Conservation (phyloP, 352 stramenopile genomes). For the Sclerospora graminicola region DNA sequence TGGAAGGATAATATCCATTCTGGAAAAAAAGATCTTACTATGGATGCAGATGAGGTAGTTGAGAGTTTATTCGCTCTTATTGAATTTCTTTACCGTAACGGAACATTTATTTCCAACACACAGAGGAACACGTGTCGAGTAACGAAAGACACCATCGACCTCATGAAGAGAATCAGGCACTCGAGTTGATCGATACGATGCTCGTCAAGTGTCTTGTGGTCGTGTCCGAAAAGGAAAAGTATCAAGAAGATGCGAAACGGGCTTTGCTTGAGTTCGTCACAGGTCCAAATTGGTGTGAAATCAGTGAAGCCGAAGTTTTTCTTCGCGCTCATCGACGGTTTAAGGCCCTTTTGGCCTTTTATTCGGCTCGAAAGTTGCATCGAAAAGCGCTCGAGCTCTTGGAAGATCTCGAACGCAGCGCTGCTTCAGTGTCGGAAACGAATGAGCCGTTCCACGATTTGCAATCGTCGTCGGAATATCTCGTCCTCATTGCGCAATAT, state of each 20-base stretch:
- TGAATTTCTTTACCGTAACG: conserved; percentile 35
- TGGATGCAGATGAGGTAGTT: conserved; percentile 42
- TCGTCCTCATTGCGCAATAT: conserved; percentile 55
- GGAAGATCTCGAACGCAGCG: conserved; percentile 62
- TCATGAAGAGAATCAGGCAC: conserved; percentile 13
- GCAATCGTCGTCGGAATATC: conserved; percentile 37
- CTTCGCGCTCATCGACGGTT: conserved; percentile 54
- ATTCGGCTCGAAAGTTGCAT: conserved; percentile 56
- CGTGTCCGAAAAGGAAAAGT: conserved; percentile 33
- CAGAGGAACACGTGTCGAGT: conserved; percentile 1
- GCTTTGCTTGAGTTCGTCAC: conserved; percentile 48
- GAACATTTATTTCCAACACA: conserved; percentile 15
- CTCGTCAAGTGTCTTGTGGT: conserved; percentile 75
- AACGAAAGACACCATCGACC: conserved; percentile 3
- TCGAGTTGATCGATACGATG: conserved; percentile 70
- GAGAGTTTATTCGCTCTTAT: conserved; percentile 44
- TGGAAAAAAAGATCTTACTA: conserved; percentile 5
- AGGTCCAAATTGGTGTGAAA: conserved; percentile 49
- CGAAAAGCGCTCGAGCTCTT: conserved; percentile 72
- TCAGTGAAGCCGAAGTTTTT: conserved; percentile 69
- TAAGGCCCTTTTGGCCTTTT: conserved; percentile 56
- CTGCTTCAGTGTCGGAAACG: conserved; percentile 15
- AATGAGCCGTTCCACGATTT: conserved; percentile 12
- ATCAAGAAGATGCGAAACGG: conserved; percentile 24
- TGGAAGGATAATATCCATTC: conserved; percentile 20